These are phyloP conservation scores for Acacia concinna DNA, from an alignment of 331 rosid genomes.

Conservation along the genomic window DNA sequence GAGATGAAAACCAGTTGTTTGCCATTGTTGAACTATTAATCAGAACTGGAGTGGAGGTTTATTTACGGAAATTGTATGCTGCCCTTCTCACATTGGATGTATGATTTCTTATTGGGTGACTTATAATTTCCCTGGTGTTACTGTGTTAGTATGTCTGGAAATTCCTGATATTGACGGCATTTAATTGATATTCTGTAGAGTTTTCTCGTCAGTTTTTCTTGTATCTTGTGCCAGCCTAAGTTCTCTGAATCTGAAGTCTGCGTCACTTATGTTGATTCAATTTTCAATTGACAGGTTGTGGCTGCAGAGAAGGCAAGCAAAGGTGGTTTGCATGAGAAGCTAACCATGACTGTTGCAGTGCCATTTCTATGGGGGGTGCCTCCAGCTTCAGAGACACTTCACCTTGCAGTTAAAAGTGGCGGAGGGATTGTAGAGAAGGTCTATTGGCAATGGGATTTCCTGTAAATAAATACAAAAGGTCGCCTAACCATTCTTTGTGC, in stretches of 20 bases:
- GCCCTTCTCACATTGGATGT: slow-evolving; percentile 10
- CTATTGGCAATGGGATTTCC: slow-evolving; percentile 95
- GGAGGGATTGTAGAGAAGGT: slow-evolving; percentile 98
- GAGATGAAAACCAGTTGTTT: neutral
- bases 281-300: slow-evolving; percentile 59
- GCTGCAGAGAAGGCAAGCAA: slow-evolving; percentile 83
- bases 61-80: neutral
- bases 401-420: slow-evolving; percentile 94
- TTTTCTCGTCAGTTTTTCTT: neutral
- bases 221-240: neutral
- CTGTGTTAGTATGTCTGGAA: neutral
- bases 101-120: neutral
- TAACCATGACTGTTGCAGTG: slow-evolving; percentile 96
- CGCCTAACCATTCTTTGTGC: slow-evolving; percentile 71
- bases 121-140: neutral
- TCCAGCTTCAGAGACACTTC: slow-evolving; percentile 94
- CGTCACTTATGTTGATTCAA: neutral
- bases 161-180: neutral
- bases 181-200: neutral
- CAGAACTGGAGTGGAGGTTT: neutral
- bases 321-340: slow-evolving; percentile 92
- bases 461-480: slow-evolving; percentile 45
- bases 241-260: slow-evolving; percentile 13
- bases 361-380: slow-evolving; percentile 99
- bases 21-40: neutral